phyloP scores from a whole-genome alignment of 805 yeast species.

The Kluyveromyces starmeri region DNA sequence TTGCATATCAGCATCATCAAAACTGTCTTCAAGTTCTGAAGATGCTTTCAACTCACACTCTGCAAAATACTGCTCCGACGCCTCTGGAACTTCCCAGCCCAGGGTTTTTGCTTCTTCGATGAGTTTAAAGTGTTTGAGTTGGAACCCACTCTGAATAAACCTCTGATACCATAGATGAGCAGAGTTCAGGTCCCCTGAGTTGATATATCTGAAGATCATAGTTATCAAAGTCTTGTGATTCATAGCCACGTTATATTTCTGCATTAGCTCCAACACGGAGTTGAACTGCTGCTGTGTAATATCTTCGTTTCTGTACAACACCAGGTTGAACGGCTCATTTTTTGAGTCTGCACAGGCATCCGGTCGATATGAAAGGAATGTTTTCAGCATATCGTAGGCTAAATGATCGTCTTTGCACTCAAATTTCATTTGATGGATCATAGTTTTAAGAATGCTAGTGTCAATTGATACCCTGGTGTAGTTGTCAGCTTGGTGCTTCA shows the following conservation, averaged over 20 bases:
- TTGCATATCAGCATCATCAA: background rate
- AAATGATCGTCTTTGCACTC: conserved; percentile 15
- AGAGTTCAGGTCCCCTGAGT: conserved; percentile 11
- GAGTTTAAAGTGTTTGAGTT: conserved; percentile 15
- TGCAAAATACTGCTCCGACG: conserved; percentile 12
- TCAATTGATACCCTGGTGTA: conserved; percentile 11
- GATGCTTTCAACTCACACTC: conserved; percentile 3
- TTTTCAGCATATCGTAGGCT: conserved; percentile 18
- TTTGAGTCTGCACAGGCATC: conserved; percentile 5
- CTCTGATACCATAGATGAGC: conserved; percentile 25
- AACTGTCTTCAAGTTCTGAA: background rate
- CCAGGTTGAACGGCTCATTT: conserved; percentile 20
- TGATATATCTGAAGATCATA: conserved; percentile 17
- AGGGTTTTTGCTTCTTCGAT: conserved; percentile 12
- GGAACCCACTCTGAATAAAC: conserved; percentile 17
- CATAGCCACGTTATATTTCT: conserved; percentile 13
- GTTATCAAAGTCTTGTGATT: conserved; percentile 21
- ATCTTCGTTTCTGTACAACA: conserved; percentile 15
- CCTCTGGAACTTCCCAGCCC: conserved; percentile 21
- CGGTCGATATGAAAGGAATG: conserved; percentile 14
- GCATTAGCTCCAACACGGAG: conserved; percentile 18
- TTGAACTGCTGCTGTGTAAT: conserved; percentile 14
- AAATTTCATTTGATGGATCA: conserved; percentile 15
- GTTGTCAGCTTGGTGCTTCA: conserved; percentile 2
- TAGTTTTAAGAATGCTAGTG: conserved; percentile 17